phyloP scores from a whole-genome alignment of 371 early-diverging fungal species.

The Mucor piriformis region DNA sequence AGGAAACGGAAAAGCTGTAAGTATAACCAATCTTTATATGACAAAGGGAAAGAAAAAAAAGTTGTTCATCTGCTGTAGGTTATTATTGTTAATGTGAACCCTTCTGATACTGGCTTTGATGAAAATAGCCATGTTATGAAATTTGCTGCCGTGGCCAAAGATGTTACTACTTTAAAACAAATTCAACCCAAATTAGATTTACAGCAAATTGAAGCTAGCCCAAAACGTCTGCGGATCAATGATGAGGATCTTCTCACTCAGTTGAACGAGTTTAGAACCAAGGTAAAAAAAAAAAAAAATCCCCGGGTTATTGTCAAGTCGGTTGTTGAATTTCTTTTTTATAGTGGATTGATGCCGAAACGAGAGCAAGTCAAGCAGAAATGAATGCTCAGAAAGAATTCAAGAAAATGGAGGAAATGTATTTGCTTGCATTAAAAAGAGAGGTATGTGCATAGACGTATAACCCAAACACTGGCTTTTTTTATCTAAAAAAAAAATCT shows the following conservation, averaged over 20 bases:
- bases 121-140: conserved; percentile 66
- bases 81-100: conserved; percentile 72
- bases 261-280: conserved; percentile 52
- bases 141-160: conserved; percentile 70
- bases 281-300: conserved; percentile 30
- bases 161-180: conserved; percentile 53
- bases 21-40: not conserved
- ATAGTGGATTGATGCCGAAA: conserved; percentile 34
- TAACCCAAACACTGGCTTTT: no score
- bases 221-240: conserved; percentile 17
- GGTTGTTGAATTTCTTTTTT: not conserved
- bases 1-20: conserved; percentile 66
- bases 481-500: no score
- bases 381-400: conserved; percentile 50
- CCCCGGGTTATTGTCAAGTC: no score
- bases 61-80: conserved; percentile 19
- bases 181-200: conserved; percentile 44
- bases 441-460: conserved; percentile 38
- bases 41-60: not conserved
- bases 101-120: conserved; percentile 63
- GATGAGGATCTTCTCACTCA: conserved; percentile 44
- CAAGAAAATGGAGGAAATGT: conserved; percentile 43
- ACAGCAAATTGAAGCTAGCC: conserved; percentile 10
- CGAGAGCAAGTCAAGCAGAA: not conserved
- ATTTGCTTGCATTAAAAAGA: conserved; percentile 37